A percentile compares a stretch with the other conserved stretches of the same genome.
These are phyloP conservation scores for Chaetomium fimeti DNA, from an alignment of 495 filamentous ascomycete species.

Conservation along the genomic window DNA sequence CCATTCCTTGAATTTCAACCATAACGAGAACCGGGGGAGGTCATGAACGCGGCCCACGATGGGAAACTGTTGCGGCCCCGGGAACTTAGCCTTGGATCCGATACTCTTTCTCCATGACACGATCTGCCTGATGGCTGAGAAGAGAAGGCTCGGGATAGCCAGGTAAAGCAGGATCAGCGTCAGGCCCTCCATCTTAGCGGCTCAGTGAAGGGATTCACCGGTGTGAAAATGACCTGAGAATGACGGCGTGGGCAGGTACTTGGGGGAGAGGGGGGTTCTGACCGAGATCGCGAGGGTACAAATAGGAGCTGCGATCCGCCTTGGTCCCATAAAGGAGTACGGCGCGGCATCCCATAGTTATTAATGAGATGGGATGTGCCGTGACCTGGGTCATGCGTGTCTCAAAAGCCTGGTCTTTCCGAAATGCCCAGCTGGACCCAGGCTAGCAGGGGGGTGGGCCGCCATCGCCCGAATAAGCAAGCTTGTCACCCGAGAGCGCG, in stretches of 20 bases:
- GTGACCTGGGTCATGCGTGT: conserved; percentile 22
- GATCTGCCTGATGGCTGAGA: conserved; percentile 42
- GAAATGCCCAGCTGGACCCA: conserved; percentile 24
- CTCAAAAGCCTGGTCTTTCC: conserved; percentile 21
- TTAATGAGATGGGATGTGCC: conserved; percentile 22
- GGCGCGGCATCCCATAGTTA: conserved; percentile 15
- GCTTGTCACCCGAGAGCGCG: conserved; percentile 21
- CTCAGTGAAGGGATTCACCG: not conserved
- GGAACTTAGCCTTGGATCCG: conserved; percentile 33
- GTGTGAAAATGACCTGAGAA: not conserved
- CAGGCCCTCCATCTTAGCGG: conserved; percentile 33
- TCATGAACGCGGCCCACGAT: conserved; percentile 53
- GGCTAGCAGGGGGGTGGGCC: conserved; percentile 15
- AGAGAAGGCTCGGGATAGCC: conserved; percentile 45
- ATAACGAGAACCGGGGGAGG: conserved; percentile 48
- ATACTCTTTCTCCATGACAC: conserved; percentile 40
- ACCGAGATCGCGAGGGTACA: not conserved
- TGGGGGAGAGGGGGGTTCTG: not conserved
- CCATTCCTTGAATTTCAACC: conserved; percentile 60
- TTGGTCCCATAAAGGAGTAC: conserved; percentile 18
- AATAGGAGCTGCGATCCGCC: not conserved
- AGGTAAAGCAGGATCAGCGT: conserved; percentile 43
- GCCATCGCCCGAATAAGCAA: conserved; percentile 29
- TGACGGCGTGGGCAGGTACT: not conserved
- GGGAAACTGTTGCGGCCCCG: conserved; percentile 48